Evolutionary conservation across 75 land plant genomes (phyloP), one percentile per base, ranked within the genome.

Genomic region (Picea glauca): DNA sequence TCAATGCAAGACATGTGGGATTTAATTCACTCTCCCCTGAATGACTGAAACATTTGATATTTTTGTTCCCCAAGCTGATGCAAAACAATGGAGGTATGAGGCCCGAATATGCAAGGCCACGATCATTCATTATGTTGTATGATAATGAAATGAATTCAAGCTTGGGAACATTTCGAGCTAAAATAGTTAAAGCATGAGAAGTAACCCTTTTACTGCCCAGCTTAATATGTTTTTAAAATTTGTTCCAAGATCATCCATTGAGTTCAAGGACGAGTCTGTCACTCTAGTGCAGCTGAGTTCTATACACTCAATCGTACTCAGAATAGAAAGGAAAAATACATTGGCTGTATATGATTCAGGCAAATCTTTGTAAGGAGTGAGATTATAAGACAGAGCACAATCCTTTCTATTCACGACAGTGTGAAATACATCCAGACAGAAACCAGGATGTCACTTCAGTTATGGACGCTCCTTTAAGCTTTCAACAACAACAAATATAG

Each of bases 151-250:
- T n/a, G n/a, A n/a, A n/a, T 73, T 92, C 93, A 58, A 97, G 88
- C 54, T 83, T 81, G 23, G 91, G 89, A 77, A 87, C 87, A 86
- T 83, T 62, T 30, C 92, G 93, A 66, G 88, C 90, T 67, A 97
- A 84, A 77, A 77, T 72, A 38, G 67, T 80, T 18, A 97, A 67
- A 61, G 95, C 98, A 66, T 81, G 62, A 14, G 92, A 88, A 74
- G 81, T 87, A 18, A 97, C 80, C 79, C 38, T 88, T 13, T 93
- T 94, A 56, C 80, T 64, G 67, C 88, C 88, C 2, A 94, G 85
- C 84, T 93, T 88, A 58, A 97, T 77, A 80, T 81, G 43, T 75
- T 79, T 90, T 79, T n/a, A n/a, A 97, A 85, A 78, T 80, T 88
- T 73, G 58, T 66, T 77, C 92, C 99, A 59, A 88, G 73, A 23